phyloP scores from a whole-genome alignment of 305 asterid genomes.

The Salvia sclarea region DNA sequence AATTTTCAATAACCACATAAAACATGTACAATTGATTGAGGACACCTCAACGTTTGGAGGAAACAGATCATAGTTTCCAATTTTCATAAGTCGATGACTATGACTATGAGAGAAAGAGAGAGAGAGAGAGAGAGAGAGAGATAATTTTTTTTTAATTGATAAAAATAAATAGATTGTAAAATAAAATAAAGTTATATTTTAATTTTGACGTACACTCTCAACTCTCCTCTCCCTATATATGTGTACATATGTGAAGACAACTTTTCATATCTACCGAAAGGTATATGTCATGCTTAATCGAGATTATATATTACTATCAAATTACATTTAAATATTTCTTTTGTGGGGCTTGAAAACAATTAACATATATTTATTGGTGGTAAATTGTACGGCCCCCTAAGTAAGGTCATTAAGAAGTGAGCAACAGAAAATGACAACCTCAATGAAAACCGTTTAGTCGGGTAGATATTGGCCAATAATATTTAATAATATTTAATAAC shows the following conservation, averaged over 20 bases:
- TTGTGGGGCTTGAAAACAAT: not conserved
- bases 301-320: not conserved
- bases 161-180: no score
- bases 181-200: no score
- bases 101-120: not conserved
- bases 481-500: no score
- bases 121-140: not conserved
- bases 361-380: not conserved
- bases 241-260: constrained; percentile 8
- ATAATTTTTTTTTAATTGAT: no score
- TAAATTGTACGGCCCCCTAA: not conserved
- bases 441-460: not conserved
- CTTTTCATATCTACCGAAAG: constrained; percentile 37
- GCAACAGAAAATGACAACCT: constrained; percentile 9
- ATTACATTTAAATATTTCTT: not conserved
- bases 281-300: not conserved
- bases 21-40: constrained; percentile 21
- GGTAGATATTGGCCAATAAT: not conserved
- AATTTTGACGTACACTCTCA: not conserved
- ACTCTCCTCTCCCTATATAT: not conserved
- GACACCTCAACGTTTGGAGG: constrained; percentile 35
- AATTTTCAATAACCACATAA: not conserved
- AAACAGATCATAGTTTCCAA: not conserved
- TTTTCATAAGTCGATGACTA: not conserved
- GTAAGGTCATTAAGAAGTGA: constrained; percentile 16